Conservation (phyloP, 768 basidiomycete genomes). For the Psilocybe cyanescens region DNA sequence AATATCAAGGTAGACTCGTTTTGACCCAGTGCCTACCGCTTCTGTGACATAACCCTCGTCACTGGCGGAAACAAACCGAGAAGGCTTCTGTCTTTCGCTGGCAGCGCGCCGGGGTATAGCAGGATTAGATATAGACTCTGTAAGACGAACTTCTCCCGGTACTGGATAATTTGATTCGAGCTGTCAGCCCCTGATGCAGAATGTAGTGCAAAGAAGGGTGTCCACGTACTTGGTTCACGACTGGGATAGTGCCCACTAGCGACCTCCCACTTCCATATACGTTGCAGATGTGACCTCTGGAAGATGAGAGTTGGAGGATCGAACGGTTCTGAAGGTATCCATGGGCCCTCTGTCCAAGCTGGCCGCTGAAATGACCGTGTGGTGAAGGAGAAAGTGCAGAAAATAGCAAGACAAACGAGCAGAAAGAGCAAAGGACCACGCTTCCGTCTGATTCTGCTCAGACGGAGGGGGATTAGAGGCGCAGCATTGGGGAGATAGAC, state of each 20-base stretch:
- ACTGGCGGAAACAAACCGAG: conserved; percentile 50
- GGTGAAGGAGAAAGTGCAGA: conserved; percentile 53
- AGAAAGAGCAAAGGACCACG: conserved; percentile 58
- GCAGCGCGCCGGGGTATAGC: conserved; percentile 59
- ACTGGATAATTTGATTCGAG: conserved; percentile 41
- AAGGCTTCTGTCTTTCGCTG: conserved; percentile 41
- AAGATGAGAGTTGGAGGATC: conserved; percentile 74
- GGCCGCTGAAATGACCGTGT: conserved; percentile 41
- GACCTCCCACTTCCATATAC: conserved; percentile 95
- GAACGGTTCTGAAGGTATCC: conserved; percentile 24
- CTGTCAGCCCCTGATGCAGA: background rate
- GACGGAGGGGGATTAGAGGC: conserved; percentile 45
- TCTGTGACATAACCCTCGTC: conserved; percentile 40
- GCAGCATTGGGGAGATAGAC: conserved; percentile 59
- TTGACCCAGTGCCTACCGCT: conserved; percentile 71
- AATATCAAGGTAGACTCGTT: conserved; percentile 75
- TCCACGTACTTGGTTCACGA: conserved; percentile 59
- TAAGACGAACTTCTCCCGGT: conserved; percentile 63
- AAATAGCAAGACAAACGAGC: conserved; percentile 51
- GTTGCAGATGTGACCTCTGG: conserved; percentile 69
- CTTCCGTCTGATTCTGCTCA: conserved; percentile 53
- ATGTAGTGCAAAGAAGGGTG: background rate
- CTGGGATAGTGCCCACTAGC: conserved; percentile 90
- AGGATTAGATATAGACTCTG: conserved; percentile 62
- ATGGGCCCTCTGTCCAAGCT: conserved; percentile 48